phyloP scores from a whole-genome alignment of 805 yeast species.

The Yamadazyma kitorensis region DNA sequence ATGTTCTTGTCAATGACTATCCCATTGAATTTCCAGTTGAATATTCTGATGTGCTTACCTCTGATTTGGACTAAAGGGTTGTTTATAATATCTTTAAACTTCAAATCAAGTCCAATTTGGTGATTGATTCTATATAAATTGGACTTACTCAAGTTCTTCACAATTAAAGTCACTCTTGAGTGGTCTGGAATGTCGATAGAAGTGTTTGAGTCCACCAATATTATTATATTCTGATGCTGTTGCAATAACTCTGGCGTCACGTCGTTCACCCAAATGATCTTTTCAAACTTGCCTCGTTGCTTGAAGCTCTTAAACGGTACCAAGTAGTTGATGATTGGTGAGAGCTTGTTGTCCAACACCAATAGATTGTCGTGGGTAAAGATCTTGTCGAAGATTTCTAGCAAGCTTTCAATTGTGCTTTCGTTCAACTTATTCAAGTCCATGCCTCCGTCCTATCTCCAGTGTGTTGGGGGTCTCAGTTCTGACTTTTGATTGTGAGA shows the following conservation, averaged over 20 bases:
- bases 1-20: conserved; percentile 41
- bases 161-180: conserved; percentile 24
- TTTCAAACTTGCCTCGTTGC: conserved; percentile 47
- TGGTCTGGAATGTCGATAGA: conserved; percentile 11
- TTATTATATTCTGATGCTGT: conserved; percentile 14
- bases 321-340: conserved; percentile 50
- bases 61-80: conserved; percentile 6
- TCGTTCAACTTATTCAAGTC: conserved; percentile 6
- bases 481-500: too few relatives aligned
- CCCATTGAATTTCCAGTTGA: conserved; percentile 46
- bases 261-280: conserved; percentile 45
- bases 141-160: conserved; percentile 34
- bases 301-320: conserved; percentile 55
- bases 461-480: too few relatives aligned
- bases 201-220: conserved; percentile 10
- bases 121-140: conserved; percentile 32
- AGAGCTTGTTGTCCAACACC: conserved; percentile 45
- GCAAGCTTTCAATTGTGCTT: conserved; percentile 6
- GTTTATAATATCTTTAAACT: conserved; percentile 9
- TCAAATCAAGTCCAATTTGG: conserved; percentile 10
- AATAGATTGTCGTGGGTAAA: conserved; percentile 28
- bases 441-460: conserved; percentile 3
- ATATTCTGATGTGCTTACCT: conserved; percentile 37
- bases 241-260: conserved; percentile 9
- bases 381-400: conserved; percentile 17